Conservation (phyloP, 805 yeast species). For the Candida hungchunana region DNA sequence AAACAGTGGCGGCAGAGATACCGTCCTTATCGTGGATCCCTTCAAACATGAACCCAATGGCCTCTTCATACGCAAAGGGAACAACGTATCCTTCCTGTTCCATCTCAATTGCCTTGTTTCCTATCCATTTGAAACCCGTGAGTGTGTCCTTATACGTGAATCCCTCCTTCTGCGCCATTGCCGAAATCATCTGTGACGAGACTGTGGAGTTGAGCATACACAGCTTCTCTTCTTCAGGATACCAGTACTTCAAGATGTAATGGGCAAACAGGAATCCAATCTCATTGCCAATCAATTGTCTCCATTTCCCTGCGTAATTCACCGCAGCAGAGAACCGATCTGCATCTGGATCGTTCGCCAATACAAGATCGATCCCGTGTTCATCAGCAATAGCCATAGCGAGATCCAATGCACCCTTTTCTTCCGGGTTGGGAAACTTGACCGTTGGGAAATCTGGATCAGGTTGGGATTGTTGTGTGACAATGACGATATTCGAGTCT, state of each 20-base stretch:
- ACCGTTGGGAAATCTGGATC: conserved; percentile 89
- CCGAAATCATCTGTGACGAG: conserved; percentile 73
- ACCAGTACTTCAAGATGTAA: conserved; percentile 36
- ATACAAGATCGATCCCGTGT: conserved; percentile 44
- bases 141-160: conserved; percentile 74
- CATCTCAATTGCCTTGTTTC: conserved; percentile 76
- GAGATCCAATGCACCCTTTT: conserved; percentile 78
- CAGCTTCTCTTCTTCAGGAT: conserved; percentile 30
- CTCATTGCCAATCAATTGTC: conserved; percentile 87
- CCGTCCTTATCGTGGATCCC: conserved; percentile 92
- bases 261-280: conserved; percentile 82
- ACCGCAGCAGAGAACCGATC: conserved; percentile 87
- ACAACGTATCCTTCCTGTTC: conserved; percentile 61
- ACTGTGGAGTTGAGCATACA: conserved; percentile 85
- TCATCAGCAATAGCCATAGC: conserved; percentile 62
- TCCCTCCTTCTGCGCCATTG: conserved; percentile 60
- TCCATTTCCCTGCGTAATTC: conserved; percentile 49
- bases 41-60: conserved; percentile 89
- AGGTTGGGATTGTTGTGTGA: conserved; percentile 62
- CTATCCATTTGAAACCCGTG: conserved; percentile 98
- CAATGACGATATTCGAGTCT: conserved; percentile 33
- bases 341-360: conserved; percentile 97
- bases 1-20: conserved; percentile 70
- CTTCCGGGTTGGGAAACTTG: conserved; percentile 92
- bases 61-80: conserved; percentile 93